phyloP scores from a whole-genome alignment of 768 basidiomycete species.

The Leucosporidium yakuticum region DNA sequence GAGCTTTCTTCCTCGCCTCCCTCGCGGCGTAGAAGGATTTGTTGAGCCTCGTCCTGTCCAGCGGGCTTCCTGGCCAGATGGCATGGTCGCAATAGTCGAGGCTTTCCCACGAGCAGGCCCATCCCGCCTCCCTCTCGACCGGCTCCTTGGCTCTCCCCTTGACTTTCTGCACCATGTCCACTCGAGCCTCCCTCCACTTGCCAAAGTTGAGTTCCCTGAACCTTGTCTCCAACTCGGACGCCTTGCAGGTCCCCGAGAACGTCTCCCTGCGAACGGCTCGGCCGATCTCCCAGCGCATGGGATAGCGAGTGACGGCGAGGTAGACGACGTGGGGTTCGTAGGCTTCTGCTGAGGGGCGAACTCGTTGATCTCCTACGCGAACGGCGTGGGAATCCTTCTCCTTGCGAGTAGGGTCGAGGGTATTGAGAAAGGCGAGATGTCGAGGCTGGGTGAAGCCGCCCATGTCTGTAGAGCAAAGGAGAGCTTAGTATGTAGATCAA shows the following conservation, averaged over 20 bases:
- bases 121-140: conserved; percentile 46
- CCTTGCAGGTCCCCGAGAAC: conserved; percentile 22
- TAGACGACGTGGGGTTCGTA: conserved; percentile 48
- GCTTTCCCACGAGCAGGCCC: conserved; percentile 1
- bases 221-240: conserved; percentile 19
- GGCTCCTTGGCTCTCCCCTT: conserved; percentile 28
- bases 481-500: too few species aligned
- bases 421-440: conserved; percentile 20
- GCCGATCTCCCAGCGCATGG: conserved; percentile 40
- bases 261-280: conserved; percentile 36
- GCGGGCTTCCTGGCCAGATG: conserved; percentile 24
- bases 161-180: conserved; percentile 11
- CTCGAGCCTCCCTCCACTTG: conserved; percentile 6
- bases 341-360: conserved; percentile 42
- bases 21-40: background rate
- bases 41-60: conserved; percentile 19
- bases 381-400: conserved; percentile 34
- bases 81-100: conserved; percentile 28
- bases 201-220: conserved; percentile 39
- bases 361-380: conserved; percentile 41
- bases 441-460: conserved; percentile 32
- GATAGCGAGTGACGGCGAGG: conserved; percentile 45
- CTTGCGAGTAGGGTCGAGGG: conserved; percentile 20
- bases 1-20: background rate
- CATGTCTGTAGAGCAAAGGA: conserved; percentile 20